Conservation (phyloP, 2,329 filamentous ascomycete genomes). For the Calcarisporium arbuscula region DNA sequence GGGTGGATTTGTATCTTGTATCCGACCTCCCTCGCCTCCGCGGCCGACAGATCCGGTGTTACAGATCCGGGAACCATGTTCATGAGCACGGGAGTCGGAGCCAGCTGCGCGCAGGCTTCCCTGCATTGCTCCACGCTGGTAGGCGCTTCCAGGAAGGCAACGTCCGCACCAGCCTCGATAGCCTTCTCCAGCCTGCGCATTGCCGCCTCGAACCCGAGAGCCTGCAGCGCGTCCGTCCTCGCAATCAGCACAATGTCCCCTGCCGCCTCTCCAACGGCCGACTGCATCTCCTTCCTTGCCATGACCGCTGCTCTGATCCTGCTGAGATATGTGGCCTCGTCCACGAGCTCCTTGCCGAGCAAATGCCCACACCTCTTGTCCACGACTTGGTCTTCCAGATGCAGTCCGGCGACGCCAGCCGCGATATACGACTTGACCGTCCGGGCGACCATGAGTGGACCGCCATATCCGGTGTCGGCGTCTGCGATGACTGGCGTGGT, state of each 20-base stretch:
- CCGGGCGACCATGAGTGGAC: conserved; percentile 45
- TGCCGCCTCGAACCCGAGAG: conserved; percentile 50
- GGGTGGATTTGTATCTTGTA: conserved; percentile 56
- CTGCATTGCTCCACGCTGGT: conserved; percentile 42
- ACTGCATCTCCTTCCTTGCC: conserved; percentile 38
- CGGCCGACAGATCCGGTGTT: conserved; percentile 44
- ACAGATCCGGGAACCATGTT: conserved; percentile 53
- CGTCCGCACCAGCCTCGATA: conserved; percentile 50
- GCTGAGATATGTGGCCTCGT: conserved; percentile 40
- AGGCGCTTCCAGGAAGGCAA: conserved; percentile 54
- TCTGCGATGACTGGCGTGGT: conserved; percentile 54
- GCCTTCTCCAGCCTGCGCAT: conserved; percentile 44
- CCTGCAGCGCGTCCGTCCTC: conserved; percentile 54
- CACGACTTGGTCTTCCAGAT: conserved; percentile 58
- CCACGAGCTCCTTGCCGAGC: conserved; percentile 53
- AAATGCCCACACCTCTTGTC: conserved; percentile 63
- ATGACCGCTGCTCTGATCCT: conserved; percentile 50
- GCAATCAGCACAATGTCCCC: conserved; percentile 58
- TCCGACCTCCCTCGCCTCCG: conserved; percentile 48
- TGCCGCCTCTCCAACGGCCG: conserved; percentile 9
- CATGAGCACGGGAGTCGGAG: conserved; percentile 44
- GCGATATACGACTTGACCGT: conserved; percentile 47
- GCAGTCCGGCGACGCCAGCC: conserved; percentile 51
- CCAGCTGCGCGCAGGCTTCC: conserved; percentile 38
- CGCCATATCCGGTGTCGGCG: conserved; percentile 53